Evolutionary conservation across 306 rosid genomes (phyloP).

Genomic region (Purshia tridentata): DNA sequence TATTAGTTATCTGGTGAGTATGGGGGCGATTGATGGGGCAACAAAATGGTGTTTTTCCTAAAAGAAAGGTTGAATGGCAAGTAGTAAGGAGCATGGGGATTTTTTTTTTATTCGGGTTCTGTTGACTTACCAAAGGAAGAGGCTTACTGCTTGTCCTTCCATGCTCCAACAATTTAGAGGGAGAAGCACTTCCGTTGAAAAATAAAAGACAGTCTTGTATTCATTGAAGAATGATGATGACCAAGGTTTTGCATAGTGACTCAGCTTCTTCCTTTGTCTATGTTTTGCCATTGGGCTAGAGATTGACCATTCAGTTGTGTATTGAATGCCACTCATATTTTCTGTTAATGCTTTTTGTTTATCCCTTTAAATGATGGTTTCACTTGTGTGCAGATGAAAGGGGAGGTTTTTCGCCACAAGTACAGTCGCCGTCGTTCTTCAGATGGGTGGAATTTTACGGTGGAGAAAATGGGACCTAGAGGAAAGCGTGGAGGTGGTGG

Average conservation of each 20-base stretch:
- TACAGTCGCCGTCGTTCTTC: conserved; percentile 72
- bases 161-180: not conserved
- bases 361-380: conserved; percentile 11
- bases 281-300: not conserved
- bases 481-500: conserved; percentile 88
- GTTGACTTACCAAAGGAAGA: not conserved
- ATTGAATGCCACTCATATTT: not conserved
- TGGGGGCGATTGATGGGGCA: not conserved
- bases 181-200: not conserved
- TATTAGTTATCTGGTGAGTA: not conserved
- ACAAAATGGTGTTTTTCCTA: not conserved
- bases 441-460: conserved; percentile 74
- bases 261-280: not conserved
- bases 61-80: not conserved
- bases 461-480: conserved; percentile 75
- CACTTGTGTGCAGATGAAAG: conserved; percentile 57
- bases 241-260: not conserved
- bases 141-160: not conserved
- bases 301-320: not conserved
- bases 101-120: not conserved
- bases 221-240: not conserved
- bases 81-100: not conserved
- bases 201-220: not conserved
- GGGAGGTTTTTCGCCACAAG: conserved; percentile 81
- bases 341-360: not conserved